These are phyloP conservation scores for Cladophialophora chaetospira DNA, from an alignment of 2,329 filamentous ascomycete species.

Conservation along the genomic window DNA sequence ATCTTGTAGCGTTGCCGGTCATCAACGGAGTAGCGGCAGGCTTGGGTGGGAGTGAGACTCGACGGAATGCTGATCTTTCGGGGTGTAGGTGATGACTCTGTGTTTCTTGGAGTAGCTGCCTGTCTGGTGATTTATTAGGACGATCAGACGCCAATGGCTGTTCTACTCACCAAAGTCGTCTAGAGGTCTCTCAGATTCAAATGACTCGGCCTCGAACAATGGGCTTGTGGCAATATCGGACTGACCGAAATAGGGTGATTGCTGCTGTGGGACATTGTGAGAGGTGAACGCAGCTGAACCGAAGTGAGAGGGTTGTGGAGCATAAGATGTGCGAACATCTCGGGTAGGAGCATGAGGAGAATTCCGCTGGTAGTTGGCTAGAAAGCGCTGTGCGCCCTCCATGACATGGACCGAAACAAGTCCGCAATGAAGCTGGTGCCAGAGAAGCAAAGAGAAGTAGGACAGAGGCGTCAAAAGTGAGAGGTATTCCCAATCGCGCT, in stretches of 20 bases:
- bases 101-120: slow-evolving; percentile 21
- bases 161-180: slow-evolving; percentile 30
- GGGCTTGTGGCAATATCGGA: not conserved
- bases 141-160: not conserved
- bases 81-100: not conserved
- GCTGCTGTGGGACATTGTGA: not conserved
- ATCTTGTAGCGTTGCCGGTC: not conserved
- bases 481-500: slow-evolving; percentile 16
- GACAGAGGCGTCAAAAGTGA: slow-evolving; percentile 9
- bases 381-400: slow-evolving; percentile 15
- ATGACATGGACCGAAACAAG: slow-evolving; percentile 7
- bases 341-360: slow-evolving; percentile 2
- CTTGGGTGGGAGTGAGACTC: slow-evolving; percentile 14
- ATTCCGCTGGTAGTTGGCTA: slow-evolving; percentile 1
- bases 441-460: not conserved
- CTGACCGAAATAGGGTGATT: slow-evolving; percentile 2
- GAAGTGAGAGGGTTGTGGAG: not conserved
- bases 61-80: not conserved
- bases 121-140: slow-evolving; percentile 22
- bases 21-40: slow-evolving; percentile 5
- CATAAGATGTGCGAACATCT: not conserved
- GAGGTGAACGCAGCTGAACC: not conserved
- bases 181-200: slow-evolving; percentile 18
- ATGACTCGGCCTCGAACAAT: not conserved
- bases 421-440: not conserved